Evolutionary conservation across 1,139 yeast species (phyloP).

Genomic region (Saccharomyces hybrid): DNA sequence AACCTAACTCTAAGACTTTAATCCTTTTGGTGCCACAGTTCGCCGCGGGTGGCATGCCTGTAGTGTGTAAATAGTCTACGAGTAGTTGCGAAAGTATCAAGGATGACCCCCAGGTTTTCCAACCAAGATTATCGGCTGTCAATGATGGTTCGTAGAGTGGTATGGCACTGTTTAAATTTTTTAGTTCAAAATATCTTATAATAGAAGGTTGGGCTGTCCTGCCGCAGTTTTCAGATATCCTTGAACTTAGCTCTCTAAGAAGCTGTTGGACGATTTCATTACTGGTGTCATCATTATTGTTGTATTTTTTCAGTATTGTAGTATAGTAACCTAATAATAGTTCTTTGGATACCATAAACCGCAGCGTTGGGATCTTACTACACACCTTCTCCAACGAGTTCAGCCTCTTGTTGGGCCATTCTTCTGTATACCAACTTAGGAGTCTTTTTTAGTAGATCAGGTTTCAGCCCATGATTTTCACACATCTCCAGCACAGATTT

Average conservation of each 20-base stretch:
- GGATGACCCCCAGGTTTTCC: slow-evolving; percentile 95
- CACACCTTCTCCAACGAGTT: slow-evolving; percentile 32
- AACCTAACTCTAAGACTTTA: slow-evolving; percentile 65
- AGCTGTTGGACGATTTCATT: slow-evolving; percentile 36
- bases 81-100: slow-evolving; percentile 52
- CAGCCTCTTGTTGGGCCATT: slow-evolving; percentile 35
- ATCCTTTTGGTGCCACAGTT: not conserved
- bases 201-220: slow-evolving; percentile 76
- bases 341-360: slow-evolving; percentile 10
- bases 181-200: slow-evolving; percentile 42
- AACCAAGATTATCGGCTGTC: slow-evolving; percentile 78
- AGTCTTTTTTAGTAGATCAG: slow-evolving; percentile 16
- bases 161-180: slow-evolving; percentile 35
- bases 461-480: not conserved
- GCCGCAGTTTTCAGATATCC: slow-evolving; percentile 81
- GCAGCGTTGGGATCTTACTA: slow-evolving; percentile 21
- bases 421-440: slow-evolving; percentile 37
- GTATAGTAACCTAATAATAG: slow-evolving; percentile 57
- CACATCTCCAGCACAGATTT: slow-evolving; percentile 4
- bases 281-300: slow-evolving; percentile 25
- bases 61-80: slow-evolving; percentile 12
- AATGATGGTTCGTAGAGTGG: slow-evolving; percentile 71
- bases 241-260: slow-evolving; percentile 47
- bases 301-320: slow-evolving; percentile 47
- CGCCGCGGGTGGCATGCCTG: slow-evolving; percentile 45